Base-by-base conservation (phyloP, 2,329 filamentous ascomycete species). In the Orbilia quercus region DNA sequence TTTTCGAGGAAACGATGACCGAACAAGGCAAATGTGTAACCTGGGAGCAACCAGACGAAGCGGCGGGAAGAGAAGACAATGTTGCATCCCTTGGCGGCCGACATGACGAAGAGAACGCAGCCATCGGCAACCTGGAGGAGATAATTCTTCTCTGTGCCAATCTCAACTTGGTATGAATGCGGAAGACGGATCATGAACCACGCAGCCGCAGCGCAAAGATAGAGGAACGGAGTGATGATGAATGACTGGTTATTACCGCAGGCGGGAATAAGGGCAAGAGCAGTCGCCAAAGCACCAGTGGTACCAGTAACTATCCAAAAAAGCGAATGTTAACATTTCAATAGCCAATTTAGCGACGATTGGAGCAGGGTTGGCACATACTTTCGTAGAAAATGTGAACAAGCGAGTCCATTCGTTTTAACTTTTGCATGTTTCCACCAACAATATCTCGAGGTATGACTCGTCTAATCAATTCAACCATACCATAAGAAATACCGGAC, bases 221-320 rank as follows among this genome's bases (percentile, higher is more conserved):
- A 85, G 78, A 82, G 83, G 31, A 84, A 80, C 0, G 84, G 84
- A 0, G 83, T 84, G 75, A 85, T 81, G 72, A 85, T 81, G 78
- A 84, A 85, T 44, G 83, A 82, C 65, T 82, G 82, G 79, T 85
- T 85, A 79, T 84, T 84, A 38, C 84, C 84, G 11, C 84, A 80
- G 44, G 79, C 78, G 0, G 83, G 83, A 55, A 85, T 84, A n/a
- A 85, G 78, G 7, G 80, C 82, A n/a, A 84, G 80, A 5, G 82
- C 83, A 0, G 83, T 85, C 63, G 80, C 80, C 70, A 85, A 83
- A 2, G 83, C 83, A 31, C 83, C 83, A 3, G 79, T 79, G 0
- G 83, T 84, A 20, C 83, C 84, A 7, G 83, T 80, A n/a, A 84
- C 77, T 75, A 84, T 82, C n/a, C n/a, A 75, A 83, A 83, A 60